Evolutionary conservation across 495 filamentous ascomycete species (phyloP).

Genomic region (Tuber aestivum): DNA sequence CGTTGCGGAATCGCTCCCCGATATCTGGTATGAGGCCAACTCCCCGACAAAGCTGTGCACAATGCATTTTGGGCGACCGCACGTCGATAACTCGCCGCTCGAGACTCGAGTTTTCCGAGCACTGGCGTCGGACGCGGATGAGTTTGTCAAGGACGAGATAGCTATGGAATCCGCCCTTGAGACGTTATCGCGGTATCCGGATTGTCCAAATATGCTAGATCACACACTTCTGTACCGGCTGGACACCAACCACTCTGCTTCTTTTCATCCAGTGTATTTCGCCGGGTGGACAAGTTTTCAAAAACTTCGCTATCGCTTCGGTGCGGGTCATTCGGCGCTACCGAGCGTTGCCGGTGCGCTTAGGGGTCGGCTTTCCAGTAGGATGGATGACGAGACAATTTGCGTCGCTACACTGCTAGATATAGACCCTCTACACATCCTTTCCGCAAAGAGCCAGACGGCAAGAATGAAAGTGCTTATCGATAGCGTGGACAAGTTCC

Average conservation of each 20-base stretch:
- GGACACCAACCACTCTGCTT: not conserved
- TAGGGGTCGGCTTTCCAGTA: slow-evolving; percentile 11
- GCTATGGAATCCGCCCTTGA: not conserved
- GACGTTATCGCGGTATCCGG: slow-evolving; percentile 4
- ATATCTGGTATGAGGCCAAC: not conserved
- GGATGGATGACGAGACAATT: slow-evolving; percentile 24
- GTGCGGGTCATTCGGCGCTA: not conserved
- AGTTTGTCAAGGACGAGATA: not conserved
- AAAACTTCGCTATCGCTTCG: slow-evolving; percentile 7
- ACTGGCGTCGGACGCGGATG: slow-evolving; percentile 8
- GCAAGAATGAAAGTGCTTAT: not conserved
- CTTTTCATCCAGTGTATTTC: slow-evolving; percentile 8
- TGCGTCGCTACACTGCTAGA: slow-evolving; percentile 12
- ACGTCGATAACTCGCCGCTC: not conserved
- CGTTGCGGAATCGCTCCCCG: not conserved
- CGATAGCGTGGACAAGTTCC: not conserved
- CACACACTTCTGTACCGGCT: slow-evolving; percentile 5
- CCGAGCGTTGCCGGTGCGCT: slow-evolving; percentile 12
- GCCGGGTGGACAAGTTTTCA: not conserved
- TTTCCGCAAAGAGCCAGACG: not conserved
- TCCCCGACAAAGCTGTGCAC: not conserved
- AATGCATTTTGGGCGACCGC: not conserved
- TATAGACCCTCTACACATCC: slow-evolving; percentile 8
- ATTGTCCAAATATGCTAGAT: slow-evolving; percentile 10
- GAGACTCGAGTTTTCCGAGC: slow-evolving; percentile 5